Percentiles rank a stretch among this genome's conserved stretches.
Conservation (phyloP, 345 rosid genomes). For the Acer saccharum region DNA sequence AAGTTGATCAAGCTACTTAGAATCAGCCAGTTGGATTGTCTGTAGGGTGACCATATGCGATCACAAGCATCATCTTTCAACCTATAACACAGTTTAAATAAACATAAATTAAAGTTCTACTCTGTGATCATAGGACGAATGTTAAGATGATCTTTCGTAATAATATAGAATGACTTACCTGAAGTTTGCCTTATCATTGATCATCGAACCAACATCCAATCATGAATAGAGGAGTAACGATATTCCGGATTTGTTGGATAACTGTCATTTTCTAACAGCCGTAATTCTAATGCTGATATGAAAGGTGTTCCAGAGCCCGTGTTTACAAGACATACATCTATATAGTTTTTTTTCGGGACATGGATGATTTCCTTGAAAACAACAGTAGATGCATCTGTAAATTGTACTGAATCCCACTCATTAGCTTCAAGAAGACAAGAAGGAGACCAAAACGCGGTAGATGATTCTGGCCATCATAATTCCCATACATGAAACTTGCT, state of each 20-base stretch:
- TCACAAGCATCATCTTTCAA: conserved; percentile 30
- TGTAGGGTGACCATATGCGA: too few species aligned
- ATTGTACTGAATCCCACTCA: conserved; percentile 2
- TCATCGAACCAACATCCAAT: neutral
- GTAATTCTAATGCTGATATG: conserved; percentile 13
- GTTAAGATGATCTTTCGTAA: too few species aligned
- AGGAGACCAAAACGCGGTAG: conserved; percentile 14
- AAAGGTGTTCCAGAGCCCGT: conserved; percentile 13
- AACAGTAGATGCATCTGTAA: neutral
- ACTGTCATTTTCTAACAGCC: conserved; percentile 9
- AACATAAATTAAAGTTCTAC: too few species aligned
- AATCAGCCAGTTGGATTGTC: too few species aligned
- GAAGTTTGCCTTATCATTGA: neutral
- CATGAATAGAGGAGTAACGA: neutral
- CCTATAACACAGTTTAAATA: conserved; percentile 15
- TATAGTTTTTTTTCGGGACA: neutral
- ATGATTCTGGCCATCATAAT: conserved; percentile 11
- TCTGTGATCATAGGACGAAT: too few species aligned
- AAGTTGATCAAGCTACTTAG: too few species aligned
- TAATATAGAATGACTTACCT: neutral
- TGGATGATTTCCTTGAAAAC: neutral
- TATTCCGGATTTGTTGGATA: conserved; percentile 6
- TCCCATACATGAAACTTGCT: conserved; percentile 26
- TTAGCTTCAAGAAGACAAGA: conserved; percentile 16
- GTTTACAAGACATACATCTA: conserved; percentile 2